Percentiles rank a stretch among this genome's conserved stretches.
Conservation (phyloP, 148 eudicot species). For the Heliosperma pusillum region DNA sequence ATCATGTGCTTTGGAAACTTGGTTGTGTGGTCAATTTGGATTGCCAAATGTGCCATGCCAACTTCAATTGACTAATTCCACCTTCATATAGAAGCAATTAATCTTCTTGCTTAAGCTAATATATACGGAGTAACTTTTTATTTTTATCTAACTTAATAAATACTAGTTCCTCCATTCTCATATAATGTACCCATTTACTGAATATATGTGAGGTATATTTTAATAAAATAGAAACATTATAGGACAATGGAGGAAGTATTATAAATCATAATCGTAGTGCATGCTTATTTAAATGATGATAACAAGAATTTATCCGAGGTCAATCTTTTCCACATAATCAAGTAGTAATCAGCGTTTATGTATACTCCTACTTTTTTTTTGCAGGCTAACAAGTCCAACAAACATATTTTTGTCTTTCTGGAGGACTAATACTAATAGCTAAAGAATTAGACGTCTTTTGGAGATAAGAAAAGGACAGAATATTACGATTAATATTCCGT, state of each 20-base stretch:
- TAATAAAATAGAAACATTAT: too few species aligned
- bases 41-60: conserved; percentile 20
- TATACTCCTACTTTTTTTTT: conserved; percentile 1
- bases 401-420: conserved; percentile 2
- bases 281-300: neutral
- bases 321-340: neutral
- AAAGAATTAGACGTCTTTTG: neutral
- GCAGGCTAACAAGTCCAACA: conserved; percentile 10
- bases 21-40: conserved; percentile 26
- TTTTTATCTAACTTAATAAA: neutral
- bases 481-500: neutral
- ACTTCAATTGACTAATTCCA: conserved; percentile 26
- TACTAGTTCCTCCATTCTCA: too few species aligned
- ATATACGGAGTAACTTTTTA: neutral
- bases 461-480: conserved; percentile 12
- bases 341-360: neutral
- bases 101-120: neutral
- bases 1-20: conserved; percentile 16
- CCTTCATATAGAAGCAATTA: neutral
- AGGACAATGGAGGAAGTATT: too few species aligned
- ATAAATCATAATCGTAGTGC: neutral
- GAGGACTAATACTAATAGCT: too few species aligned
- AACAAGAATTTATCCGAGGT: neutral
- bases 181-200: too few species aligned
- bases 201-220: too few species aligned